These are phyloP conservation scores for Bauhinia variegata DNA, from an alignment of 306 rosid genomes.

Conservation along the genomic window DNA sequence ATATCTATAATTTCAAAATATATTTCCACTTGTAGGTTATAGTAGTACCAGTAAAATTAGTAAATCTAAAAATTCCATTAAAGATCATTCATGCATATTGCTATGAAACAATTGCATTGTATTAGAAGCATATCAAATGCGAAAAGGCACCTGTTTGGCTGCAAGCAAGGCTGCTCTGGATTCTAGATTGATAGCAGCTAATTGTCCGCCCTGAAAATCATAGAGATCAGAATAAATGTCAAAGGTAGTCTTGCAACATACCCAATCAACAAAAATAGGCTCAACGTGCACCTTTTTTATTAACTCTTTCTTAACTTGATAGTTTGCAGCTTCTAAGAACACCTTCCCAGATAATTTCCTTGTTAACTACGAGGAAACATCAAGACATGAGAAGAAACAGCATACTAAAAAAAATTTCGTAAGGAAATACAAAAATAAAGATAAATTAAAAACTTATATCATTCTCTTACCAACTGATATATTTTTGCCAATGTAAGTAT, in stretches of 20 bases:
- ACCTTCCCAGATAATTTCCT: conserved; percentile 79
- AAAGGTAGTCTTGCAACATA: conserved; percentile 28
- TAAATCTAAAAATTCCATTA: conserved; percentile 11
- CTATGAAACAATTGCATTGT: conserved; percentile 25
- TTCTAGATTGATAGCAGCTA: conserved; percentile 77
- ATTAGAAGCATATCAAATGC: conserved; percentile 27
- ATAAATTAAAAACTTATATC: conserved; percentile 30
- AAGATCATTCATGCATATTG: conserved; percentile 6
- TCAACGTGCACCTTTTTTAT: conserved; percentile 63
- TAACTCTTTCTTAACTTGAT: conserved; percentile 82
- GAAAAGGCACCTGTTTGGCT: conserved; percentile 72
- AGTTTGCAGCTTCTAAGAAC: conserved; percentile 83
- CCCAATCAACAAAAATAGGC: not conserved
- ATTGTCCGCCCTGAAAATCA: conserved; percentile 83
- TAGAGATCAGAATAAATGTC: conserved; percentile 34
- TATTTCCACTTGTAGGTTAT: not conserved
- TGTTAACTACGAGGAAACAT: conserved; percentile 58
- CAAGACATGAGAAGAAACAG: conserved; percentile 31
- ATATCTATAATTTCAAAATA: too few species aligned
- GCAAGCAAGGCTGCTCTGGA: conserved; percentile 88
- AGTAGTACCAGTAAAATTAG: not conserved
- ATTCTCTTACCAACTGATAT: conserved; percentile 70
- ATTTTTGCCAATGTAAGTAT: conserved; percentile 70
- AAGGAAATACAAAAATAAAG: conserved; percentile 15
- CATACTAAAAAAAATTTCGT: conserved; percentile 1